Evolutionary conservation across 257 asterid species (phyloP), one percentile per base, ranked within the genome.

Genomic region (Salvia rosmarinus): DNA sequence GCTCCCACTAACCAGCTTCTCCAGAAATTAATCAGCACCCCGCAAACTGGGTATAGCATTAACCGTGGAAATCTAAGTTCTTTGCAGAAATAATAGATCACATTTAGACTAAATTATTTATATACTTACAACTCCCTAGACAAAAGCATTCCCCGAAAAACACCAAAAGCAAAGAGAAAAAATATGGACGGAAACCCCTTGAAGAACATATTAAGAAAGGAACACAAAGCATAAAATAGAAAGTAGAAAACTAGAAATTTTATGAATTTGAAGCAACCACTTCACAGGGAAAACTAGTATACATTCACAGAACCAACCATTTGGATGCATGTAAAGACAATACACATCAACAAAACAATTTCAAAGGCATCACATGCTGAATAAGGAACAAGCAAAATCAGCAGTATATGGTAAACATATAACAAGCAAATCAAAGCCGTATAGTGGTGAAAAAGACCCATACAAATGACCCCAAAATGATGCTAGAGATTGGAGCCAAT

Each of bases 391-490:
- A 64, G 30, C 32, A 72, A 43, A 64, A 57, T 74, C 10, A 49
- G 60, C 77, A 71, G 54, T 37, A 73, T 39, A 72, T 35, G 16
- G 51, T 9, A 68, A 50, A 63, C 32, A 76, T 39, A 11, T 25
- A 62, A 49, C 37, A 78, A 83, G 70, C 43, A 73, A 72, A 68
- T 59, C 28, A 78, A n/a, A 78, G 62, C 7, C 62, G 59, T 61
- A 75, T 46, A 62, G 50, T 47, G 58, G 78, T 49, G 83, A 75
- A 71, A 80, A 76, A 50, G 82, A 77, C 49, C 61, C 99, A 77
- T 91, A 95, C 99, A 95, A 80, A 88, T 95, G 99, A 81, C 99
- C 99, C 99, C 99, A 95, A 79, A 95, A 95, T 69, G 98, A 91
- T 76, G 99, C 99, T 81, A 95, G 89, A 64, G 99, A 95, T 52